Conservation (phyloP, 305 asterid genomes). For the Rubia tinctorum region DNA sequence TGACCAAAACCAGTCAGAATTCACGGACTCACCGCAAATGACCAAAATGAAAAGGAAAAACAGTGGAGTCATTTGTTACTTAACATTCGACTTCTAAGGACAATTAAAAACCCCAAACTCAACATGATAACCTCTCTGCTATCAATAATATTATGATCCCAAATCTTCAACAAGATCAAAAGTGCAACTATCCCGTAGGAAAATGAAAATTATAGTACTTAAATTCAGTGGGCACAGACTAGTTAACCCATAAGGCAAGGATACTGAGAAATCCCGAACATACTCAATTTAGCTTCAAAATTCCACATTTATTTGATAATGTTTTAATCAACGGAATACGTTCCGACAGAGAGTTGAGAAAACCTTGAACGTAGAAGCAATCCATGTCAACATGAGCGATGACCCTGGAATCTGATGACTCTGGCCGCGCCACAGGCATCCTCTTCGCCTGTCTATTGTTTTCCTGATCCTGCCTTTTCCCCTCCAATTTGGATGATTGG, state of each 20-base stretch:
- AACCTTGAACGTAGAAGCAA: slow-evolving; percentile 97
- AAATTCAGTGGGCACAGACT: neutral
- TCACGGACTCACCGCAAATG: neutral
- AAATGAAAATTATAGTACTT: neutral
- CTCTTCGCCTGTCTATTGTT: neutral
- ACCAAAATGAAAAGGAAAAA: slow-evolving; percentile 6
- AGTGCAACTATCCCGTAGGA: neutral
- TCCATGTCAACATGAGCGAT: slow-evolving; percentile 97
- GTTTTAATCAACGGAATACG: neutral
- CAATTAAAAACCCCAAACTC: neutral
- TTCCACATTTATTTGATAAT: neutral
- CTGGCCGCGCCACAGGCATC: slow-evolving; percentile 83
- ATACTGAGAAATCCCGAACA: neutral
- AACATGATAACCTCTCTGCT: neutral
- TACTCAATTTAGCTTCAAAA: neutral
- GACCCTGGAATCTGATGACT: slow-evolving; percentile 69
- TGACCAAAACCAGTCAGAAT: slow-evolving; percentile 17
- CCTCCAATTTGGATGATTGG: slow-evolving; percentile 4
- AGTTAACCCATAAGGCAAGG: neutral
- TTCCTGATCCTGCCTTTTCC: neutral
- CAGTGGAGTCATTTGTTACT: neutral
- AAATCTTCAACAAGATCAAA: neutral
- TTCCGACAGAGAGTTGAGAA: neutral
- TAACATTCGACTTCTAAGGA: neutral
- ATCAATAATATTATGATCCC: neutral